A percentile compares a stretch with the other conserved stretches of the same genome.
Evolutionary conservation across 2,329 filamentous ascomycete genomes (phyloP).

Genomic region (Cladosporium velox): DNA sequence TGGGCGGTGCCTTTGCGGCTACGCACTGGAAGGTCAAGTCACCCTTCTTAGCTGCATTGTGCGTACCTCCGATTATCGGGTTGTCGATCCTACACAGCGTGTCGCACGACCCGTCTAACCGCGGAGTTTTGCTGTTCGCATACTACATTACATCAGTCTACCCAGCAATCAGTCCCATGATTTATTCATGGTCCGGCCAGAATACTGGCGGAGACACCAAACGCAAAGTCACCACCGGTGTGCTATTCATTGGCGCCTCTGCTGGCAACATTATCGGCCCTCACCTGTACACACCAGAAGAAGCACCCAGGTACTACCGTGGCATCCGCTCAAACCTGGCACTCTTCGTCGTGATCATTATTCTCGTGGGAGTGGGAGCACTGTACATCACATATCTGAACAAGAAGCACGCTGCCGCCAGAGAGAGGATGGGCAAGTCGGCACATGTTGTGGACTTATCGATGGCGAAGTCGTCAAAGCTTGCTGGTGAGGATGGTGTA

Average conservation of each 20-base stretch:
- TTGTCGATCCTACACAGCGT: conserved; percentile 56
- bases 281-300: conserved; percentile 62
- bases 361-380: conserved; percentile 50
- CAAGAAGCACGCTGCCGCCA: conserved; percentile 54
- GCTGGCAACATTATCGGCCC: conserved; percentile 65
- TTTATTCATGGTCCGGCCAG: conserved; percentile 60
- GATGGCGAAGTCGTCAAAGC: conserved; percentile 54
- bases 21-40: conserved; percentile 58
- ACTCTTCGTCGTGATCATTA: conserved; percentile 62
- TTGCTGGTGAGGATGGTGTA: conserved; percentile 34
- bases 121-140: conserved; percentile 55
- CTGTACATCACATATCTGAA: conserved; percentile 58
- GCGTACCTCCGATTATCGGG: conserved; percentile 59
- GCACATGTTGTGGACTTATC: conserved; percentile 61
- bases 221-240: conserved; percentile 64
- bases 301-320: conserved; percentile 59
- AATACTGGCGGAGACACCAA: conserved; percentile 71
- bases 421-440: conserved; percentile 61
- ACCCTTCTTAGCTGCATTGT: conserved; percentile 56
- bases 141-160: conserved; percentile 64
- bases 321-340: conserved; percentile 62
- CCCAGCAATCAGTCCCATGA: conserved; percentile 61
- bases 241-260: conserved; percentile 63
- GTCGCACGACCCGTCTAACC: conserved; percentile 48
- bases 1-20: conserved; percentile 59